These are phyloP conservation scores for Volutella citrinella DNA, from an alignment of 2,329 filamentous ascomycete species.

Conservation along the genomic window DNA sequence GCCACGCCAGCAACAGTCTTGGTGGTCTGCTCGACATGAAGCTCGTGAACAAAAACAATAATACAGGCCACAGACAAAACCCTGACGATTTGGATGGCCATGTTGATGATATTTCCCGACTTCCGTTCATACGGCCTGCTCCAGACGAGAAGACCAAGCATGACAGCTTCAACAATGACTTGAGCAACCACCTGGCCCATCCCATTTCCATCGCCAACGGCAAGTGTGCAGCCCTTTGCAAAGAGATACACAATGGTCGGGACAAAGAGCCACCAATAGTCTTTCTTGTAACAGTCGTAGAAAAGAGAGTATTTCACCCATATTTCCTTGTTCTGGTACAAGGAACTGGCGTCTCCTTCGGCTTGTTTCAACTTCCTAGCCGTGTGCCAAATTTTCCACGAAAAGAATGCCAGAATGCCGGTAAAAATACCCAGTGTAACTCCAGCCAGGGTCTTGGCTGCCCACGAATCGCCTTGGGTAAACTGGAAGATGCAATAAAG, in stretches of 20 bases:
- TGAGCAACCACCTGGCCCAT: conserved; percentile 77
- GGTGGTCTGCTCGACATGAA: conserved; percentile 85
- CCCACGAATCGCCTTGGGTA: conserved; percentile 90
- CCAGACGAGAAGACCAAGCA: conserved; percentile 80
- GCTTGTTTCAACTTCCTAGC: conserved; percentile 70
- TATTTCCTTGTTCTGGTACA: conserved; percentile 85
- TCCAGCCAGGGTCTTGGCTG: conserved; percentile 78
- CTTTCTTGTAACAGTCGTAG: conserved; percentile 92
- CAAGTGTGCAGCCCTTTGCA: conserved; percentile 81
- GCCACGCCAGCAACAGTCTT: conserved; percentile 94
- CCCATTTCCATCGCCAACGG: conserved; percentile 80
- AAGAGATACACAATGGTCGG: conserved; percentile 89
- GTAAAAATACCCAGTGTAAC: conserved; percentile 82
- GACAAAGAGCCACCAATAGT: conserved; percentile 96
- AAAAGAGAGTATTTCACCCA: conserved; percentile 98
- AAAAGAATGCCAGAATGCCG: conserved; percentile 75
- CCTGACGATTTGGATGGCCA: conserved; percentile 83
- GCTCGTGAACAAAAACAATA: conserved; percentile 88
- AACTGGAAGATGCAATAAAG: conserved; percentile 97
- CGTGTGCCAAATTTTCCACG: conserved; percentile 75
- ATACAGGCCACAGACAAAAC: conserved; percentile 87
- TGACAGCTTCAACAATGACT: conserved; percentile 74
- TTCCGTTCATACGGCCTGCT: conserved; percentile 81
- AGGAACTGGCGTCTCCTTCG: conserved; percentile 67
- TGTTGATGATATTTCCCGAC: conserved; percentile 90